Evolutionary conservation across 2,329 filamentous ascomycete genomes (phyloP).

Genomic region (Elsinoe australis): DNA sequence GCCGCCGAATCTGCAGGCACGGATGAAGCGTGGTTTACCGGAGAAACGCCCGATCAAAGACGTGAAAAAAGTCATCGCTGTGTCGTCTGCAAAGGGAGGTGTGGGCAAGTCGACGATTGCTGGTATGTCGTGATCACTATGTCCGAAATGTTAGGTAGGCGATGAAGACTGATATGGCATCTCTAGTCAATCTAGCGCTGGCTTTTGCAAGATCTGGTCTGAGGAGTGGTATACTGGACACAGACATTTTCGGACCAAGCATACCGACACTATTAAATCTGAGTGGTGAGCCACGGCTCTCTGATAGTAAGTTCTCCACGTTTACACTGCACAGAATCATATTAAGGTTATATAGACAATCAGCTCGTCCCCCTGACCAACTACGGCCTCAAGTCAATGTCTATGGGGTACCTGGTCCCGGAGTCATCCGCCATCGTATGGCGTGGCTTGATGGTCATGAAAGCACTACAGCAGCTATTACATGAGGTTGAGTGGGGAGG

Average conservation of each 20-base stretch:
- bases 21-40: constrained; percentile 73
- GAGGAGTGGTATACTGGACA: constrained; percentile 80
- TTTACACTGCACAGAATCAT: not conserved
- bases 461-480: constrained; percentile 87
- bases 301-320: constrained; percentile 50
- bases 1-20: constrained; percentile 55
- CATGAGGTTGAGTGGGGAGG: constrained; percentile 93
- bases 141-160: no score
- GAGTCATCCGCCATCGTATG: constrained; percentile 81
- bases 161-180: not conserved
- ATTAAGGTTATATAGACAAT: constrained; percentile 49
- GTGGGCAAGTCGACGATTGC: constrained; percentile 94
- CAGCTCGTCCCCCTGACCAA: constrained; percentile 81
- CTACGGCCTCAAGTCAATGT: constrained; percentile 97
- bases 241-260: constrained; percentile 93
- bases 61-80: constrained; percentile 88
- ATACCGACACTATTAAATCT: constrained; percentile 78
- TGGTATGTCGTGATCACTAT: constrained; percentile 41
- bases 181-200: constrained; percentile 66
- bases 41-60: constrained; percentile 71
- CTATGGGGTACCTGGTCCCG: constrained; percentile 86
- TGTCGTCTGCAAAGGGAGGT: constrained; percentile 95
- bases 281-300: constrained; percentile 59
- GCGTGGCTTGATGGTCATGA: constrained; percentile 96
- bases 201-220: constrained; percentile 76